Evolutionary conservation across 139 green algal genomes (phyloP).

Genomic region (Chlamydomonas schloesseri): DNA sequence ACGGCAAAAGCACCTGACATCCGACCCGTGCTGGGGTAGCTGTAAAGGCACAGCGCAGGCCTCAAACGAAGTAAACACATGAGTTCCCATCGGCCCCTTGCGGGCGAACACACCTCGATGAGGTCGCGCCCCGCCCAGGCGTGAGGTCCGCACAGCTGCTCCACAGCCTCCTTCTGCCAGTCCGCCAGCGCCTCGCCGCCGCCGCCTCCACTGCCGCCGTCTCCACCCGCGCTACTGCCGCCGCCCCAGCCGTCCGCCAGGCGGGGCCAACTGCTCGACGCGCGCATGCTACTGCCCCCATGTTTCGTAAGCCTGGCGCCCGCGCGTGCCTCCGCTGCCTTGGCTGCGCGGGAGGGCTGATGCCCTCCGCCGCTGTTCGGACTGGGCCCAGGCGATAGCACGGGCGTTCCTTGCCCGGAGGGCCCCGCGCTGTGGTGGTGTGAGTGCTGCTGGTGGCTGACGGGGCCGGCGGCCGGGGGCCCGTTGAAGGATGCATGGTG

Average conservation of each 20-base stretch:
- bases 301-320: no score
- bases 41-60: not conserved
- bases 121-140: conserved; percentile 19
- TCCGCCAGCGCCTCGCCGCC: not conserved
- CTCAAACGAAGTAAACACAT: not conserved
- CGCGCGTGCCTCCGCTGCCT: no score
- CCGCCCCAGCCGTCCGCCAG: not conserved
- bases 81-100: no score
- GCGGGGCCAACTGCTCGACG: not conserved
- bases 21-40: no score
- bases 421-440: no score
- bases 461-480: no score
- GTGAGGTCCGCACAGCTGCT: conserved; percentile 18
- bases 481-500: no score
- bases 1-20: not conserved
- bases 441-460: no score
- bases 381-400: no score
- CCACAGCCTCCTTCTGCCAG: conserved; percentile 12
- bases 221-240: not conserved
- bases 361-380: no score
- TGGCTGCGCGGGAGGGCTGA: no score
- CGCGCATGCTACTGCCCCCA: not conserved
- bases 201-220: not conserved
- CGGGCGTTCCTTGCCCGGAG: no score
- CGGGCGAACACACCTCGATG: not conserved